Evolutionary conservation across 2,329 filamentous ascomycete genomes (phyloP), one percentile per base, ranked within the genome.

Genomic region (Colletotrichum kahawae): DNA sequence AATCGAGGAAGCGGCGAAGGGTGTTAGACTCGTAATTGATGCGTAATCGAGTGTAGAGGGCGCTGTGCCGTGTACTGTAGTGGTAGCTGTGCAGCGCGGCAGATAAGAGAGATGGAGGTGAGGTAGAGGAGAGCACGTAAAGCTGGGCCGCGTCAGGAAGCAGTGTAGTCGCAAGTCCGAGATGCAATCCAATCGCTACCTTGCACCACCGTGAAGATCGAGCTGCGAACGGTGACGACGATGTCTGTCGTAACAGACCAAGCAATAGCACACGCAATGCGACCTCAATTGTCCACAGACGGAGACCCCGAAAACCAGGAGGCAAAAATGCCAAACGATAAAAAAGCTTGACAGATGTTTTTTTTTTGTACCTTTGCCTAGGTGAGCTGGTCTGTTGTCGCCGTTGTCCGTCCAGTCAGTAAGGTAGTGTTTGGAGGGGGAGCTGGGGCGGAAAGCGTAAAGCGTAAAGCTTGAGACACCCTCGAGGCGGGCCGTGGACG

Each of bases 11-110:
- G 31, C 31, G 13, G 16, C 27, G 63, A 54, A 73, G 66, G n/a
- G 48, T 56, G 34, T 43, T 64, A 71, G 75, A 76, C 74, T 79
- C 77, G 78, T 80, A 78, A 79, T 74, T 70, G 76, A 77, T 63
- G 77, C 78, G 79, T 78, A 77, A 78, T 59, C 18, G 56, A 18
- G 21, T n/a, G 27, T 14, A 57, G 24, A 18, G 29, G 36, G 56
- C 31, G 54, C 7, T 18, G 56, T 57, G 43, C 43, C n/a, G 43
- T 51, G 43, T 21, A 24, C 24, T 24, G 24, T 24, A 21, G 43
- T 21, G 43, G 43, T 51, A 51, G n/a, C 43, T 31, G 48, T 18
- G 56, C 27, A 69, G 56, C 24, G 65, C 51, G 51, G 21, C 51
- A 67, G 65, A 67, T 43, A 67, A 38, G 51, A 31, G 56, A 51